phyloP scores from a whole-genome alignment of 192 early-diverging fungal species.

The Coemansia guatemalensis region DNA sequence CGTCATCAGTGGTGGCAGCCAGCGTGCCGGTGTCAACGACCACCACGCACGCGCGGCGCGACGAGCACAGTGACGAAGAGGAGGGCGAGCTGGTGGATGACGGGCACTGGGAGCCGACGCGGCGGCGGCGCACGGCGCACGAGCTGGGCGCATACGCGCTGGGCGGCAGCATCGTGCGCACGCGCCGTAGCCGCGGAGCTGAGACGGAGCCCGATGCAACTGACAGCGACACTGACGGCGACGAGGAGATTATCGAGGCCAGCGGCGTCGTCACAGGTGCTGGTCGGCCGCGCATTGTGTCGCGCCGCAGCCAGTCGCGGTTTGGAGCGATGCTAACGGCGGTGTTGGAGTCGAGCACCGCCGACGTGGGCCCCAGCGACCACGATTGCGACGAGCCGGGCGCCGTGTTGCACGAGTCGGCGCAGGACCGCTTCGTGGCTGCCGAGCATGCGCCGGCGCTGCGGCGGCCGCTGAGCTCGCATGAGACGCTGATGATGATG shows the following conservation, averaged over 20 bases:
- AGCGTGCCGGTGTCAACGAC: constrained; percentile 8
- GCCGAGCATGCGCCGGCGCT: constrained; percentile 12
- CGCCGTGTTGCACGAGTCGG: constrained; percentile 10
- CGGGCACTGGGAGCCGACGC: constrained; percentile 32
- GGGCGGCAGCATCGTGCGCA: constrained; percentile 51
- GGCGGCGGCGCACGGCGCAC: constrained; percentile 16
- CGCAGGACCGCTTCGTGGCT: constrained; percentile 39
- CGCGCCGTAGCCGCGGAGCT: constrained; percentile 22
- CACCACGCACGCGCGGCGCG: constrained; percentile 8
- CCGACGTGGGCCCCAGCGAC: constrained; percentile 2
- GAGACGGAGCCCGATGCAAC: constrained; percentile 12
- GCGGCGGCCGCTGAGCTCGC: constrained; percentile 39
- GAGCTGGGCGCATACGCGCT: constrained; percentile 38
- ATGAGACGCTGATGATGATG: constrained; percentile 37
- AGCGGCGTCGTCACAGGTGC: constrained; percentile 31
- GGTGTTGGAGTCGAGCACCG: constrained; percentile 14
- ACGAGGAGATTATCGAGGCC: constrained; percentile 44
- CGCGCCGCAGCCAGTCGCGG: constrained; percentile 45
- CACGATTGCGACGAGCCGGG: background rate
- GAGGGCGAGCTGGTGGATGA: constrained; percentile 50
- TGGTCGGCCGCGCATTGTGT: constrained; percentile 32
- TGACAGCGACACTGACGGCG: constrained; percentile 13
- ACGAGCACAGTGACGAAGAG: constrained; percentile 23
- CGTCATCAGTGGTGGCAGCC: constrained; percentile 5
- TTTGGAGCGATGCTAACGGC: constrained; percentile 47